These are phyloP conservation scores for Colletotrichum cordylinicola DNA, from an alignment of 2,329 filamentous ascomycete genomes.

Conservation along the genomic window DNA sequence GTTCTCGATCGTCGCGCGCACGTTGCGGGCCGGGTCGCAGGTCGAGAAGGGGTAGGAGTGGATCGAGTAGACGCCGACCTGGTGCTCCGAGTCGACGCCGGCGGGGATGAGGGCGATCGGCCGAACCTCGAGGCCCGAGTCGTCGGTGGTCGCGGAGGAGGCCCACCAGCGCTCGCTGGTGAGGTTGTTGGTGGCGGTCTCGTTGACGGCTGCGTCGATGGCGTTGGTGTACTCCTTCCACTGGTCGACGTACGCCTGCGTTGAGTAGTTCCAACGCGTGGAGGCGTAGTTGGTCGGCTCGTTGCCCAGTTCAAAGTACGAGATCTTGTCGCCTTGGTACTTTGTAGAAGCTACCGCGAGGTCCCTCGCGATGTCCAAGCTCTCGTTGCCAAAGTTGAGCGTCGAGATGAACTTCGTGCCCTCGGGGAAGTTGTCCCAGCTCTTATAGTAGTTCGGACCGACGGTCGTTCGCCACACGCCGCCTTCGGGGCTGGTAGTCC, in stretches of 20 bases:
- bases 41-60: slow-evolving; percentile 18
- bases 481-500: slow-evolving; percentile 21
- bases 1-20: slow-evolving; percentile 5
- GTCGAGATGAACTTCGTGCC: slow-evolving; percentile 23
- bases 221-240: slow-evolving; percentile 4
- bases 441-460: slow-evolving; percentile 1
- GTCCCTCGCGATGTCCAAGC: slow-evolving; percentile 21
- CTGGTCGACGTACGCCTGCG: slow-evolving; percentile 15
- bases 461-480: slow-evolving; percentile 14
- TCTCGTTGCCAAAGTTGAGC: slow-evolving; percentile 24
- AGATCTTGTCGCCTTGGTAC: slow-evolving; percentile 19
- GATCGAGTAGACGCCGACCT: slow-evolving; percentile 20
- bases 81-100: slow-evolving; percentile 20
- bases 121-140: slow-evolving; percentile 19
- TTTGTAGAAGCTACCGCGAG: slow-evolving; percentile 17
- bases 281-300: slow-evolving; percentile 21
- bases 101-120: slow-evolving; percentile 23
- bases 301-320: slow-evolving; percentile 24
- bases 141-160: slow-evolving; percentile 24
- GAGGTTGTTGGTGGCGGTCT: background rate
- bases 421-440: slow-evolving; percentile 22
- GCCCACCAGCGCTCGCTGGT: slow-evolving; percentile 22
- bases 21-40: slow-evolving; percentile 2
- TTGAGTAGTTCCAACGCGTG: slow-evolving; percentile 18
- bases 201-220: slow-evolving; percentile 10